These are phyloP conservation scores for Letharia lupina DNA, from an alignment of 495 filamentous ascomycete species.

Conservation along the genomic window DNA sequence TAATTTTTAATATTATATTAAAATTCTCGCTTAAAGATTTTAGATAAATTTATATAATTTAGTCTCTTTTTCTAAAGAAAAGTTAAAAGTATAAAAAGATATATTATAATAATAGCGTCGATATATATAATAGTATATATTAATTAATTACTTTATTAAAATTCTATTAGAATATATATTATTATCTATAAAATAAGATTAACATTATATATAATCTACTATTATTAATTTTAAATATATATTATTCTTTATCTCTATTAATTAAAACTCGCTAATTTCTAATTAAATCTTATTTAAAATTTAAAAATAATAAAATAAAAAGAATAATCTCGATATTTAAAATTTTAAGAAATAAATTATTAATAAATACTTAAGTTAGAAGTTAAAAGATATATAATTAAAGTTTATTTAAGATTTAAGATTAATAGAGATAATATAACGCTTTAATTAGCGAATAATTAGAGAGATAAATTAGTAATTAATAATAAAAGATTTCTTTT, in stretches of 20 bases:
- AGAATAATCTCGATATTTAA: neutral
- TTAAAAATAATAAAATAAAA: neutral
- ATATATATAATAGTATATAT: neutral
- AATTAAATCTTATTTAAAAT: neutral
- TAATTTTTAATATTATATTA: neutral
- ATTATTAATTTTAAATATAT: neutral
- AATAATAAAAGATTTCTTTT: neutral
- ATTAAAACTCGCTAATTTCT: neutral
- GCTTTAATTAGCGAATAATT: neutral
- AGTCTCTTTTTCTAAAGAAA: neutral
- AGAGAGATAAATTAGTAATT: neutral
- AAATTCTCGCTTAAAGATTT: neutral
- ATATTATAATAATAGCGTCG: neutral
- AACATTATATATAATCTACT: neutral
- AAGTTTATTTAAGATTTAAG: neutral
- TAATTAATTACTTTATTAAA: neutral
- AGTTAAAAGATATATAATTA: neutral
- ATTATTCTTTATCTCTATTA: neutral
- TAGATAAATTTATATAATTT: neutral
- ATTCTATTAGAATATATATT: neutral
- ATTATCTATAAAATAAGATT: neutral
- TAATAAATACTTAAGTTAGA: neutral
- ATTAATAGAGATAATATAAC: neutral
- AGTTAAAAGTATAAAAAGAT: neutral
- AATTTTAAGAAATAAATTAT: neutral